Conservation (phyloP, 2,329 filamentous ascomycete genomes). For the Pezicula radicicola region DNA sequence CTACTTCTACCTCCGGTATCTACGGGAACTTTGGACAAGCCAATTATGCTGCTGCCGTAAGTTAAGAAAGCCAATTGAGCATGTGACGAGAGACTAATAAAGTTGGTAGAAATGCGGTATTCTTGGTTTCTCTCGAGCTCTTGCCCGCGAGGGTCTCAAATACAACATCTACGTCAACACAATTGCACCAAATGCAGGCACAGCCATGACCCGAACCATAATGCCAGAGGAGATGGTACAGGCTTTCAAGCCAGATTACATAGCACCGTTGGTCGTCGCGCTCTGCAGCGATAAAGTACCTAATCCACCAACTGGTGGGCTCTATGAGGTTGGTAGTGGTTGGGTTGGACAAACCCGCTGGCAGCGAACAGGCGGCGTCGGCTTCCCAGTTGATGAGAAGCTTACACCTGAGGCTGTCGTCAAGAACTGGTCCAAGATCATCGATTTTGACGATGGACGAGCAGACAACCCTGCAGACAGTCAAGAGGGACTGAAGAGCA, state of each 20-base stretch:
- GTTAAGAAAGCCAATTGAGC: conserved; percentile 37
- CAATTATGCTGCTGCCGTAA: conserved; percentile 88
- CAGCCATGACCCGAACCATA: conserved; percentile 89
- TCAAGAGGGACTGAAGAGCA: conserved; percentile 74
- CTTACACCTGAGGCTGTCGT: conserved; percentile 82
- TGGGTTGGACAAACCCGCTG: conserved; percentile 92
- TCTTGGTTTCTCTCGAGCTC: conserved; percentile 87
- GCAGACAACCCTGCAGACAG: conserved; percentile 82
- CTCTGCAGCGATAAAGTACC: conserved; percentile 85
- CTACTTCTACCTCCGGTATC: conserved; percentile 93
- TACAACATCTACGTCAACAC: conserved; percentile 99
- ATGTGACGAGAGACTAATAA: conserved; percentile 1
- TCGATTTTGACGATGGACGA: conserved; percentile 82
- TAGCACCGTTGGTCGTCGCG: conserved; percentile 86
- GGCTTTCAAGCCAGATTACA: conserved; percentile 98
- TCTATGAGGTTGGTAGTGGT: conserved; percentile 93
- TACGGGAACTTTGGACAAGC: conserved; percentile 99
- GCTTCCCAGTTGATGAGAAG: conserved; percentile 83
- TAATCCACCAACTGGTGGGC: conserved; percentile 75
- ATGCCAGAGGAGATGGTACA: conserved; percentile 97
- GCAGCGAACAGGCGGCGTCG: conserved; percentile 86
- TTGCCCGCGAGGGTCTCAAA: conserved; percentile 90
- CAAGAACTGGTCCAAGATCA: conserved; percentile 73
- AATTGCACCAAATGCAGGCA: conserved; percentile 95
- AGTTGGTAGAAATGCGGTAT: conserved; percentile 75